Percentiles rank a stretch among this genome's conserved stretches.
Conservation (phyloP, 2,329 filamentous ascomycete genomes). For the Fusarium illudens region DNA sequence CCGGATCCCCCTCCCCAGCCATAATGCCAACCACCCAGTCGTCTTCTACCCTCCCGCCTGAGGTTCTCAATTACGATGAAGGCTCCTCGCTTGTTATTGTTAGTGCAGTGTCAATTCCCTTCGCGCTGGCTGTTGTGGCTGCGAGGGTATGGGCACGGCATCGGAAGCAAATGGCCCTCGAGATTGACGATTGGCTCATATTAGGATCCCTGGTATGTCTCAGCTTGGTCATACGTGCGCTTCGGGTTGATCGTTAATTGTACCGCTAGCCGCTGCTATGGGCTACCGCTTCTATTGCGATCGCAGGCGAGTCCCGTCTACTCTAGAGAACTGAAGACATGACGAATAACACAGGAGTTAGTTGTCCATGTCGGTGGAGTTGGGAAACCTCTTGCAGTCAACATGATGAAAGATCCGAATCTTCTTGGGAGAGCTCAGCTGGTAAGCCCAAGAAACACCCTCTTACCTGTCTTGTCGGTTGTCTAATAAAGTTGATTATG, state of each 20-base stretch:
- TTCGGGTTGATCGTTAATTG: not conserved
- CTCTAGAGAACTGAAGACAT: not conserved
- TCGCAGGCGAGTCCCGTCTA: not conserved
- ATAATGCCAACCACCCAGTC: not conserved
- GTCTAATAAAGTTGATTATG: not conserved
- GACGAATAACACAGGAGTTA: not conserved
- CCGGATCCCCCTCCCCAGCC: not conserved
- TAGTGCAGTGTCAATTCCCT: not conserved
- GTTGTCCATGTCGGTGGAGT: conserved; percentile 1
- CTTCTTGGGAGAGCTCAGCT: not conserved
- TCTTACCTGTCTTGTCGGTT: not conserved
- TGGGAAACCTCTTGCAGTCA: not conserved
- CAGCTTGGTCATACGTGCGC: not conserved
- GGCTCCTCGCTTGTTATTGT: not conserved
- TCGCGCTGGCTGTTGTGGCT: not conserved
- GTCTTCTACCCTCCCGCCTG: not conserved
- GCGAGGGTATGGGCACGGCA: not conserved
- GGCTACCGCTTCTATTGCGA: not conserved
- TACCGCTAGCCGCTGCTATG: not conserved
- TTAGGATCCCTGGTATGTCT: not conserved
- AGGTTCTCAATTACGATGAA: not conserved
- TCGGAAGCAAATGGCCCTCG: not conserved
- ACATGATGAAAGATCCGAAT: not conserved
- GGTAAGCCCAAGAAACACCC: not conserved
- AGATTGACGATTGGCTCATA: not conserved